Evolutionary conservation across 345 rosid species (phyloP).

Genomic region (Citrus hindsii): DNA sequence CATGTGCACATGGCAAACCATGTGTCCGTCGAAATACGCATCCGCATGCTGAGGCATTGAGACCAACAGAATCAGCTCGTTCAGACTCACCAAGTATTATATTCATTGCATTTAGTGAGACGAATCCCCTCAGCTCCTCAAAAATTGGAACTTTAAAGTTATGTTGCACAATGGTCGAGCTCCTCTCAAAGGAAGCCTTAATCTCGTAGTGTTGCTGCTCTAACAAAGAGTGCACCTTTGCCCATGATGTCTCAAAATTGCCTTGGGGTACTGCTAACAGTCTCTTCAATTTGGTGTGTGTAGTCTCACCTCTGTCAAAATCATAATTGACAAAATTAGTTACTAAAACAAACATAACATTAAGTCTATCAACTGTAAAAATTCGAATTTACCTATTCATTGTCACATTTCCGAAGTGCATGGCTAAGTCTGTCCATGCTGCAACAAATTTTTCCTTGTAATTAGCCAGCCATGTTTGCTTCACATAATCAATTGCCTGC

Average conservation of each 20-base stretch:
- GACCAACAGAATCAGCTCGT: conserved; percentile 7
- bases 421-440: conserved; percentile 9
- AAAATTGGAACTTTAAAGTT: conserved; percentile 10
- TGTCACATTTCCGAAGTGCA: conserved; percentile 18
- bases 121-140: conserved; percentile 14
- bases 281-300: conserved; percentile 17
- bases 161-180: conserved; percentile 10
- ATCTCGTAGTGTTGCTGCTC: conserved; percentile 12
- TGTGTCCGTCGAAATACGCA: conserved; percentile 12
- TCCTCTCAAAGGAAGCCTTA: conserved; percentile 18
- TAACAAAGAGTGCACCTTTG: conserved; percentile 3
- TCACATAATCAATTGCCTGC: conserved; percentile 6
- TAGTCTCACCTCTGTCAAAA: conserved; percentile 12
- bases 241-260: conserved; percentile 13
- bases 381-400: conserved; percentile 13
- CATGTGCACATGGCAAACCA: conserved; percentile 22
- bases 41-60: conserved; percentile 4
- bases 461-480: conserved; percentile 9
- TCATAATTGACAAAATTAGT: neutral
- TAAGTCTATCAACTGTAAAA: neutral
- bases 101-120: conserved; percentile 10
- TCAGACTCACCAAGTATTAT: conserved; percentile 8
- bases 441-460: conserved; percentile 18
- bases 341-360: neutral
- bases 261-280: conserved; percentile 5